A percentile compares a stretch with the other conserved stretches of the same genome.
Conservation (phyloP, 192 early-diverging fungal species). For the Dissophora ornata region DNA sequence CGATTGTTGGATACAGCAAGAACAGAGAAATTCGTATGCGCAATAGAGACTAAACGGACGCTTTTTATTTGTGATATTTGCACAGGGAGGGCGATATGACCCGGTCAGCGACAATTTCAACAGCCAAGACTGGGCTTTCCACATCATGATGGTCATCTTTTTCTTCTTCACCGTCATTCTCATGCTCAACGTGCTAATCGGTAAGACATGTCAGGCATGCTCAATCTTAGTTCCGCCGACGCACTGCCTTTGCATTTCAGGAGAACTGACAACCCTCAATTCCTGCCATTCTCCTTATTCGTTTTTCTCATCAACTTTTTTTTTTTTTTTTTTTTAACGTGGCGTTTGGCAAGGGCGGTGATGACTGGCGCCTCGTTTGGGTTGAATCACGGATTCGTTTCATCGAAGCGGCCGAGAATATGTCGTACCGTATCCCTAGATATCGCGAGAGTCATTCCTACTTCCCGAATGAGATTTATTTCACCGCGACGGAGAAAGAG, state of each 20-base stretch:
- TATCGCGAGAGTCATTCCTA: background rate
- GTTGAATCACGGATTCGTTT: constrained; percentile 13
- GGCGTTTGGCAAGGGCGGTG: constrained; percentile 13
- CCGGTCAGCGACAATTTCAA: constrained; percentile 2
- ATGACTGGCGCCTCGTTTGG: constrained; percentile 24
- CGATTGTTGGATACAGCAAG: background rate
- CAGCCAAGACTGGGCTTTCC: background rate
- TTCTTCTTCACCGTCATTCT: constrained; percentile 28
- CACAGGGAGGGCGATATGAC: constrained; percentile 31
- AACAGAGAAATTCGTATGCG: no score
- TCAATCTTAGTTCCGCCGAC: no score
- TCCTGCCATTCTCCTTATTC: no score
- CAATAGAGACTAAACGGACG: no score
- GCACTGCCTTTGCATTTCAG: no score
- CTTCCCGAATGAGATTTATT: constrained; percentile 5
- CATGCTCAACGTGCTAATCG: constrained; percentile 36
- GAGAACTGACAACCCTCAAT: no score
- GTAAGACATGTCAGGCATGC: background rate
- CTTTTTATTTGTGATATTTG: no score
- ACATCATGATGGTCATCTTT: constrained; percentile 20
- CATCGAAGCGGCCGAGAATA: constrained; percentile 29
- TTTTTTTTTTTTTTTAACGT: constrained; percentile 14
- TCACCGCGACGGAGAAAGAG: background rate
- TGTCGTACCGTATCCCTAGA: constrained; percentile 6
- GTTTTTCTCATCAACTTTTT: no score